Evolutionary conservation across 75 land plant genomes (phyloP), one percentile per base, ranked within the genome.

Genomic region (Pinus tabuliformis): DNA sequence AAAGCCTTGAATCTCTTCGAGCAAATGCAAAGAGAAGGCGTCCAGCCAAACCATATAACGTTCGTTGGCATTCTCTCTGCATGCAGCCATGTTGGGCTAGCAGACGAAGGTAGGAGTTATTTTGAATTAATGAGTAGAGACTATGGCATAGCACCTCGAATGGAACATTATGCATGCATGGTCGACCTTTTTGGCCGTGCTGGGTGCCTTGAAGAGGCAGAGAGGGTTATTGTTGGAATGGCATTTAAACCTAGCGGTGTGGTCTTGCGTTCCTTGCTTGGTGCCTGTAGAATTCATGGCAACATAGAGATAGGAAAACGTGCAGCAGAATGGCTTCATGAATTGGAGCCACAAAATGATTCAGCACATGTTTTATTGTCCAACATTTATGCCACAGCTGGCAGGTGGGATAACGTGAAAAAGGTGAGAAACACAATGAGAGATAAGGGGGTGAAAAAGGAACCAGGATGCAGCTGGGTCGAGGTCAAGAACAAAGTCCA

Each of bases 31-130:
- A 49, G 54, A 49, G 54, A 49, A 49, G 12, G 54, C 54, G 57
- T 87, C 6, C 18, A 36, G 62, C 81, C 70, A 21, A 75, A 75
- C 56, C 36, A 58, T 42, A 39, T 62, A 18, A 76, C 75, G 9
- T 64, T 62, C 17, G 36, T 73, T 17, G 49, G 57, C 58, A 64
- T 75, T 17, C 57, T 80, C 9, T 20, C n/a, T 20, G 81, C 81
- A 37, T 76, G 80, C 77, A 60, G 62, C 62, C 62, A 60, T 60
- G 62, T 21, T 60, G 62, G 62, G 6, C 62, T 60, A 5, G 62
- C 22, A 22, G 62, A 60, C 3, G 62, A 60, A 22, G 62, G 62
- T 5, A 7, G 20, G 22, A 5, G 9, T 20, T 60, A 20, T 21
- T 60, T 60, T 60, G 62, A 60, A 20, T 18, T 21, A 18, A 60